Percentiles rank a stretch among this genome's conserved stretches.
Conservation (phyloP, 225 moss, liverwort and hornwort species). For the Bryum argenteum region DNA sequence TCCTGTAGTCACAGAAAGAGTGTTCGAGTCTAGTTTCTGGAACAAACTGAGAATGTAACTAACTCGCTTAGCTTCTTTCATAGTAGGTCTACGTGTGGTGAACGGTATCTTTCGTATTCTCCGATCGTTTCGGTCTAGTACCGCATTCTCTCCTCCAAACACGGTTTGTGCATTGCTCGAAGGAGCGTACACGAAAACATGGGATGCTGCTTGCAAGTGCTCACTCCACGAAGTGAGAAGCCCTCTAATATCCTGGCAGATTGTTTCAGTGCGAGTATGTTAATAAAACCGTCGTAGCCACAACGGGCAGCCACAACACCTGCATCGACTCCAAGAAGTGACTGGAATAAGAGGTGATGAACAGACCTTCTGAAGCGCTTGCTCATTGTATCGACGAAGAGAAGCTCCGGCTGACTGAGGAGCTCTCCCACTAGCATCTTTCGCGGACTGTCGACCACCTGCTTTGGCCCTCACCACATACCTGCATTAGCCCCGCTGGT, state of each 20-base stretch:
- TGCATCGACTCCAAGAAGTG: conserved; percentile 5
- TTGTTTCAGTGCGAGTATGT: conserved; percentile 27
- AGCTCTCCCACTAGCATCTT: conserved; percentile 83
- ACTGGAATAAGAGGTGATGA: conserved; percentile 13
- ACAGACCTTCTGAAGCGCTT: conserved; percentile 90
- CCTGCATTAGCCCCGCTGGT: conserved; percentile 74
- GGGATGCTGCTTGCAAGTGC: conserved; percentile 78
- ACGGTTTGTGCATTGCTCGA: conserved; percentile 90
- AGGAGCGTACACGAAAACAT: conserved; percentile 91
- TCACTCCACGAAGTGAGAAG: conserved; percentile 78
- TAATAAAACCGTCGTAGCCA: conserved; percentile 24
- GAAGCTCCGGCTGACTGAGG: conserved; percentile 98
- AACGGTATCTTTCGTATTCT: conserved; percentile 90
- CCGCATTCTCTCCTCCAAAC: conserved; percentile 79
- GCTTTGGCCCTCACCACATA: conserved; percentile 99
- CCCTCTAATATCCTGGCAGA: conserved; percentile 82
- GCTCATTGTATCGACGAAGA: conserved; percentile 98
- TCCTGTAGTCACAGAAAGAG: conserved; percentile 32
- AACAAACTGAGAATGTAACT: conserved; percentile 64
- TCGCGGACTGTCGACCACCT: conserved; percentile 95
- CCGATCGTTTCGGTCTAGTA: conserved; percentile 70
- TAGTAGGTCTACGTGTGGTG: conserved; percentile 89
- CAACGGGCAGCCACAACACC: conserved; percentile 23
- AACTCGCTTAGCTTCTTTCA: conserved; percentile 91
- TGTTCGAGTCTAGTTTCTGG: conserved; percentile 52